These are phyloP conservation scores for Melanomma pulvis-pyrius DNA, from an alignment of 495 filamentous ascomycete species.

Conservation along the genomic window DNA sequence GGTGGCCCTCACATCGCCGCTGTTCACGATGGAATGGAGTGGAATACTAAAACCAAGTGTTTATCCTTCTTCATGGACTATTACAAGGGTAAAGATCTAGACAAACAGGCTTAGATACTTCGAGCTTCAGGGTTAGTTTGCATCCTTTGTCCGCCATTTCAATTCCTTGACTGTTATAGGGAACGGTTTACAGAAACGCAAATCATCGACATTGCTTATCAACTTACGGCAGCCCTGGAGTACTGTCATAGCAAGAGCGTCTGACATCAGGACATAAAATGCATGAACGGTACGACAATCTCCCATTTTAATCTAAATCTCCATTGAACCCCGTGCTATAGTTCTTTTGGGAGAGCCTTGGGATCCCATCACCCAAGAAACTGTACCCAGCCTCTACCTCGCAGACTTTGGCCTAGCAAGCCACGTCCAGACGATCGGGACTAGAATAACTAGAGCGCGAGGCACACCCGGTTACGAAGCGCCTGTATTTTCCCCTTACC, in stretches of 20 bases:
- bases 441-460: background rate
- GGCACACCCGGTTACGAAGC: slow-evolving; percentile 16
- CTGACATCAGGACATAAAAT: slow-evolving; percentile 19
- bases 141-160: background rate
- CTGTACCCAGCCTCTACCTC: slow-evolving; percentile 5
- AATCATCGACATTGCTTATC: slow-evolving; percentile 16
- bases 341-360: slow-evolving; percentile 8
- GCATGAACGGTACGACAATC: slow-evolving; percentile 7
- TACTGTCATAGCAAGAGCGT: slow-evolving; percentile 12
- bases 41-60: background rate
- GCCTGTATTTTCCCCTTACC: background rate
- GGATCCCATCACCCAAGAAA: slow-evolving; percentile 4
- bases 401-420: slow-evolving; percentile 17
- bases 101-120: slow-evolving; percentile 1
- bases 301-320: background rate
- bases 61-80: slow-evolving; percentile 25
- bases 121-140: slow-evolving; percentile 1
- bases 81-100: slow-evolving; percentile 13
- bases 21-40: slow-evolving; percentile 11
- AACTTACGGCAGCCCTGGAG: slow-evolving; percentile 13
- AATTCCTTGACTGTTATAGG: background rate
- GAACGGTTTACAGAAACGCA: slow-evolving; percentile 9
- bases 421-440: slow-evolving; percentile 3
- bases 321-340: background rate
- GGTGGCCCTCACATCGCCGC: slow-evolving; percentile 9